Evolutionary conservation across 129 eudicot species (phyloP).

Genomic region (Sambucus nigra): DNA sequence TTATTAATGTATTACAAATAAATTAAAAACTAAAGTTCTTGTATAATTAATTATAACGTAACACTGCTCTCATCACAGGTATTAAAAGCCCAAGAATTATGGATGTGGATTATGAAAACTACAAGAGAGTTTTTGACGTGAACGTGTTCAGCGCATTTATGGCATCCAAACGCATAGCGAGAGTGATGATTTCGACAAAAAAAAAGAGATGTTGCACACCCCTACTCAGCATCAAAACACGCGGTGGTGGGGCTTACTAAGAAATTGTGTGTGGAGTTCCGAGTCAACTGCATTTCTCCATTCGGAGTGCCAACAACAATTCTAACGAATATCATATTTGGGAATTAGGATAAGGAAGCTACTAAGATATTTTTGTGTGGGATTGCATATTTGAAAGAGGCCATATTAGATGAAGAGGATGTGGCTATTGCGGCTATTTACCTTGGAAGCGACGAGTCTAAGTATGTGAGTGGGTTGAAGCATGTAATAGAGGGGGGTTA

Average conservation of each 20-base stretch:
- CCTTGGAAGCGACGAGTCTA: slow-evolving; percentile 20
- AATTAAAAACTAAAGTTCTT: no score
- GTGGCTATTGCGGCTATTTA: slow-evolving; percentile 12
- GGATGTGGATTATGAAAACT: background rate
- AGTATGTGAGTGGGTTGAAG: slow-evolving; percentile 21
- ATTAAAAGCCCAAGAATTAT: no score
- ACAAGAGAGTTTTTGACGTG: slow-evolving; percentile 10
- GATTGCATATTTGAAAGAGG: slow-evolving; percentile 15
- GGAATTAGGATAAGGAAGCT: background rate
- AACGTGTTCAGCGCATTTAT: slow-evolving; percentile 18
- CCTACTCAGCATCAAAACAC: slow-evolving; percentile 21
- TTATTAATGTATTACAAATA: no score
- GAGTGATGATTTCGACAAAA: slow-evolving; percentile 19
- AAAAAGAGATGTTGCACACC: slow-evolving; percentile 10
- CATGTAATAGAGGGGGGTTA: slow-evolving; percentile 18
- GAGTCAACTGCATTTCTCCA: slow-evolving; percentile 24
- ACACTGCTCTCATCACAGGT: no score
- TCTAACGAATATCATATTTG: background rate
- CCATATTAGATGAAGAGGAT: slow-evolving; percentile 1
- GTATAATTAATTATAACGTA: no score
- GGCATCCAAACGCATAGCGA: slow-evolving; percentile 26
- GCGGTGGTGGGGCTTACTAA: slow-evolving; percentile 23
- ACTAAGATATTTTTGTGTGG: background rate
- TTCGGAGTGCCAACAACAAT: slow-evolving; percentile 9
- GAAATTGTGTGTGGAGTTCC: slow-evolving; percentile 25